Percentiles rank a stretch among this genome's conserved stretches.
Conservation (phyloP, 179 eudicot species). For the Gypsophila paniculata region DNA sequence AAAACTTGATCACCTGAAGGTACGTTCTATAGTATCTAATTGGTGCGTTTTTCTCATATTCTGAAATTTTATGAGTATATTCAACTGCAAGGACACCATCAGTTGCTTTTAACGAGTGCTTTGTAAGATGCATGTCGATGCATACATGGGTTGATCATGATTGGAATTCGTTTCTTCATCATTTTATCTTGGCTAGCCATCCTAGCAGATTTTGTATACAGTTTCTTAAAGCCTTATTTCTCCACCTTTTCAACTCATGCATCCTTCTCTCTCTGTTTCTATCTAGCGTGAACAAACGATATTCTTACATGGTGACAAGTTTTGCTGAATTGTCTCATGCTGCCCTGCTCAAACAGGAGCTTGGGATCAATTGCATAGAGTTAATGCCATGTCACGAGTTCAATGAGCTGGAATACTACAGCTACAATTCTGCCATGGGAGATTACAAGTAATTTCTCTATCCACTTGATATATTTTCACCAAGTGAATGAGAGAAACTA, state of each 20-base stretch:
- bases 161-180: not conserved
- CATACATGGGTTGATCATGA: not conserved
- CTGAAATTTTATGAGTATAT: not conserved
- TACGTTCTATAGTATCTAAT: constrained; percentile 21
- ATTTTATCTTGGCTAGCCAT: not conserved
- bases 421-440: constrained; percentile 87
- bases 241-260: too few relatives aligned
- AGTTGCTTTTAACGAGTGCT: not conserved
- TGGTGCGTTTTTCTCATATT: not conserved
- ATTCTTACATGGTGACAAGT: constrained; percentile 16
- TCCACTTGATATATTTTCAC: constrained; percentile 1
- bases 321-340: constrained; percentile 11
- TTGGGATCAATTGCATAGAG: constrained; percentile 95
- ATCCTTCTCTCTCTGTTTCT: too few relatives aligned
- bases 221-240: too few relatives aligned
- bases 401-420: constrained; percentile 85
- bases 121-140: not conserved
- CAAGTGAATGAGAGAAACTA: not conserved
- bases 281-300: not conserved
- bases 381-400: constrained; percentile 98
- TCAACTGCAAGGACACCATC: not conserved
- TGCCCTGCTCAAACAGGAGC: constrained; percentile 62
- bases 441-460: constrained; percentile 64
- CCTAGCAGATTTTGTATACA: not conserved
- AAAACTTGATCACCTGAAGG: constrained; percentile 94